Evolutionary conservation across 108 stramenopile genomes (phyloP).

Genomic region (Skeletonema marinoi): DNA sequence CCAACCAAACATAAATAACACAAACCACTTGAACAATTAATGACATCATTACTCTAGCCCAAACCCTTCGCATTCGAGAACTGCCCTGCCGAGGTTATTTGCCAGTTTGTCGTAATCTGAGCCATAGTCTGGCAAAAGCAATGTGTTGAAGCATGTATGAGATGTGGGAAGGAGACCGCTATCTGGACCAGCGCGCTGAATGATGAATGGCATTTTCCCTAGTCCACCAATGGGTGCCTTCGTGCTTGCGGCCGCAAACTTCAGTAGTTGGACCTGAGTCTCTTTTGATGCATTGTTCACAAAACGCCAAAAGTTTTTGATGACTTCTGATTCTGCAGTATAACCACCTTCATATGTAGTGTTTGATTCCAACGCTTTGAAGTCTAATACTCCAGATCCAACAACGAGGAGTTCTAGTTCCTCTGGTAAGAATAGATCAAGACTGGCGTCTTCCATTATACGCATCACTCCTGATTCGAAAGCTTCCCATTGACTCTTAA

Average conservation of each 20-base stretch:
- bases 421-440: constrained; percentile 78
- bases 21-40: not conserved
- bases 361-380: constrained; percentile 70
- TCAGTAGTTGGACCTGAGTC: constrained; percentile 77
- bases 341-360: constrained; percentile 86
- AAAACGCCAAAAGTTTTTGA: constrained; percentile 84
- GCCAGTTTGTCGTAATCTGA: constrained; percentile 63
- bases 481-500: constrained; percentile 71
- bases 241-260: constrained; percentile 87
- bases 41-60: constrained; percentile 52
- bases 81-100: constrained; percentile 59
- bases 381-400: constrained; percentile 87
- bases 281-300: constrained; percentile 52
- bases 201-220: constrained; percentile 80
- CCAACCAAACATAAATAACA: not conserved
- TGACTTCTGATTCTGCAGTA: constrained; percentile 52
- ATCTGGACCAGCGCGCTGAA: constrained; percentile 93
- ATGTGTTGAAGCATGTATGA: constrained; percentile 95
- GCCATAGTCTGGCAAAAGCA: constrained; percentile 69
- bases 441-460: constrained; percentile 72
- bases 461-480: constrained; percentile 79
- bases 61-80: constrained; percentile 86
- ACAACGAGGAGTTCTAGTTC: constrained; percentile 91
- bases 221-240: constrained; percentile 93
- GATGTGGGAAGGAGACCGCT: constrained; percentile 84